Percentiles rank a stretch among this genome's conserved stretches.
Conservation (phyloP, 2,329 filamentous ascomycete species). For the Alternaria triticina region DNA sequence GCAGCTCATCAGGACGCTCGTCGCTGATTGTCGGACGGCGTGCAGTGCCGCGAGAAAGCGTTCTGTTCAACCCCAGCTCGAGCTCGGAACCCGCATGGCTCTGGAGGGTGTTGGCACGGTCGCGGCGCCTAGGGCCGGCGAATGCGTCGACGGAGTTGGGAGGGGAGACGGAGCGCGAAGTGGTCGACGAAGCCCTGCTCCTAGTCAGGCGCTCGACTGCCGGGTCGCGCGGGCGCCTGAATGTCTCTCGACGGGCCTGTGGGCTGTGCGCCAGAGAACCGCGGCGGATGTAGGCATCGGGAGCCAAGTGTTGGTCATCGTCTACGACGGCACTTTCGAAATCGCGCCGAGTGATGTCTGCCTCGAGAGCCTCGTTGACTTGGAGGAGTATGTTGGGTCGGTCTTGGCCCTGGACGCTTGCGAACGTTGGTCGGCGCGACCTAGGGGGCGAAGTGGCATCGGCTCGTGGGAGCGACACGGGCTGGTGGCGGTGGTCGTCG, state of each 20-base stretch:
- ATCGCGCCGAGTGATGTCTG: slow-evolving; percentile 67
- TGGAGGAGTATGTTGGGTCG: slow-evolving; percentile 53
- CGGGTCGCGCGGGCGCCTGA: slow-evolving; percentile 50
- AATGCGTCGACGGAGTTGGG: slow-evolving; percentile 98
- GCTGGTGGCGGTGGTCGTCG: slow-evolving; percentile 82
- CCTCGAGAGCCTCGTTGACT: slow-evolving; percentile 54
- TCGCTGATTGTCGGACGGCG: slow-evolving; percentile 66
- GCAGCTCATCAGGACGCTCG: slow-evolving; percentile 63
- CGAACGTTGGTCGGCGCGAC: slow-evolving; percentile 73
- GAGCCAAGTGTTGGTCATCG: slow-evolving; percentile 63
- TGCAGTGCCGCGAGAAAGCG: slow-evolving; percentile 71
- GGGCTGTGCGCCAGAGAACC: slow-evolving; percentile 53
- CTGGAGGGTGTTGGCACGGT: slow-evolving; percentile 73
- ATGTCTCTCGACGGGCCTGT: slow-evolving; percentile 51
- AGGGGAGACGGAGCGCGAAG: slow-evolving; percentile 77
- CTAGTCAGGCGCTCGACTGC: slow-evolving; percentile 42
- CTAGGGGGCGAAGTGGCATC: slow-evolving; percentile 59
- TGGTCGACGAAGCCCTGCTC: slow-evolving; percentile 58
- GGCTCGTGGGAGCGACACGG: slow-evolving; percentile 64
- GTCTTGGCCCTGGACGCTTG: slow-evolving; percentile 63
- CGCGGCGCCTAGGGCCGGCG: slow-evolving; percentile 84
- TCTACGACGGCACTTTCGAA: slow-evolving; percentile 87
- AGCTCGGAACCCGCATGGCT: slow-evolving; percentile 60
- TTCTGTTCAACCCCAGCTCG: slow-evolving; percentile 69
- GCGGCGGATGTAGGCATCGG: slow-evolving; percentile 55